Percentiles rank a stretch among this genome's conserved stretches.
Evolutionary conservation across 495 filamentous ascomycete species (phyloP).

Genomic region (Viridothelium virens): DNA sequence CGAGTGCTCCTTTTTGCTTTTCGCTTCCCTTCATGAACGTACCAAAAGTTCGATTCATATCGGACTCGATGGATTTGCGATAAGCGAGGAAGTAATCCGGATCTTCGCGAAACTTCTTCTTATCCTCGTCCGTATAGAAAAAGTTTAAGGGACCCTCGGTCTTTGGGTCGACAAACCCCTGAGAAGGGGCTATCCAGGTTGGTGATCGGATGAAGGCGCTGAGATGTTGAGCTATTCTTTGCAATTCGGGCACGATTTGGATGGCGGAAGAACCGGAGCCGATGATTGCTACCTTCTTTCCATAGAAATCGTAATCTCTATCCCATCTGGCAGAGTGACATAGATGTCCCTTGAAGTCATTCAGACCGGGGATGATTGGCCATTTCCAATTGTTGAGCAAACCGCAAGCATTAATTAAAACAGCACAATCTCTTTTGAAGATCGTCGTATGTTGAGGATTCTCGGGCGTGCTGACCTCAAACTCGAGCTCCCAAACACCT

Average conservation of each 20-base stretch:
- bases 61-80: conserved; percentile 30
- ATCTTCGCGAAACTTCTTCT: conserved; percentile 31
- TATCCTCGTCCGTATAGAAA: conserved; percentile 33
- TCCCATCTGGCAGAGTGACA: conserved; percentile 34
- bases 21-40: conserved; percentile 28
- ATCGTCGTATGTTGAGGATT: conserved; percentile 21
- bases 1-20: conserved; percentile 12
- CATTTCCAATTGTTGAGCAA: conserved; percentile 35
- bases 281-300: conserved; percentile 24
- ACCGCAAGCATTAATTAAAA: conserved; percentile 32
- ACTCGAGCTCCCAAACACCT: conserved; percentile 33
- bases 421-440: conserved; percentile 30
- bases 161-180: conserved; percentile 14
- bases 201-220: conserved; percentile 33
- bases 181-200: conserved; percentile 29
- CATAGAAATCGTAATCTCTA: conserved; percentile 25
- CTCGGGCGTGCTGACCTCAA: conserved; percentile 21
- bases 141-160: conserved; percentile 19
- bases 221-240: conserved; percentile 22
- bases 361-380: conserved; percentile 31
- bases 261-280: conserved; percentile 30
- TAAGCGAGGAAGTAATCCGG: conserved; percentile 32
- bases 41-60: conserved; percentile 33
- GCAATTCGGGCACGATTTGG: conserved; percentile 30
- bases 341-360: conserved; percentile 30